Evolutionary conservation across 192 early-diverging fungal species (phyloP), one percentile per base, ranked within the genome.

Genomic region (Backusella circina): DNA sequence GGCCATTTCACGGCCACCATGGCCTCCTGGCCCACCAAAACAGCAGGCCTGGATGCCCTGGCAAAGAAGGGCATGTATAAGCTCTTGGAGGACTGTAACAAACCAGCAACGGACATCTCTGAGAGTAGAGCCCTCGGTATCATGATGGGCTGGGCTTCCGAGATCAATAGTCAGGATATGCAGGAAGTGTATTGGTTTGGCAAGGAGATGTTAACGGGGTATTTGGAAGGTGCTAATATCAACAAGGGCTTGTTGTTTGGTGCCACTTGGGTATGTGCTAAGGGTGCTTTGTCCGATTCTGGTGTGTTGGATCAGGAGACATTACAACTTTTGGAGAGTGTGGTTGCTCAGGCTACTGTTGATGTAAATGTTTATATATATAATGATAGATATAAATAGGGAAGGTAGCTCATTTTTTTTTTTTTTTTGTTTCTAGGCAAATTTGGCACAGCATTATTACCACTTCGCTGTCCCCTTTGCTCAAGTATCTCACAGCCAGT

Each of bases 381-480:
- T 21, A 33, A 32, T 16, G 9, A 28, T 16, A 8, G 15, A 64
- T 44, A 44, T 28, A 33, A 3, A 57, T 15, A 47, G 18, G 26
- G 30, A n/a, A 47, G n/a, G n/a, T 28, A 21, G 44, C 36, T 67
- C 21, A 8, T 33, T 1, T 64, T 28, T 23, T 51, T 65, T 35
- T n/a, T 30, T 26, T 80, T 1, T 61, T 21, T 51, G 28, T 68
- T 67, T 65, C 38, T 69, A 80, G 82, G 6, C 10, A n/a, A 64
- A 37, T 7, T 71, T 70, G 44, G 35, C 26, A 8, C 44, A 39
- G 30, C 72, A 83, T 57, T 61, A 65, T 23, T 80, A 76, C 38
- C 79, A 83, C 41, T 83, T 83, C 38, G 13, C 51, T 5, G 67
- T 77, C 13, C 32, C 75, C 12, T 80, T 67, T 70, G 67, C 76